phyloP scores from a whole-genome alignment of 176 grass and related monocot species.

The Aegilops sharonensis region DNA sequence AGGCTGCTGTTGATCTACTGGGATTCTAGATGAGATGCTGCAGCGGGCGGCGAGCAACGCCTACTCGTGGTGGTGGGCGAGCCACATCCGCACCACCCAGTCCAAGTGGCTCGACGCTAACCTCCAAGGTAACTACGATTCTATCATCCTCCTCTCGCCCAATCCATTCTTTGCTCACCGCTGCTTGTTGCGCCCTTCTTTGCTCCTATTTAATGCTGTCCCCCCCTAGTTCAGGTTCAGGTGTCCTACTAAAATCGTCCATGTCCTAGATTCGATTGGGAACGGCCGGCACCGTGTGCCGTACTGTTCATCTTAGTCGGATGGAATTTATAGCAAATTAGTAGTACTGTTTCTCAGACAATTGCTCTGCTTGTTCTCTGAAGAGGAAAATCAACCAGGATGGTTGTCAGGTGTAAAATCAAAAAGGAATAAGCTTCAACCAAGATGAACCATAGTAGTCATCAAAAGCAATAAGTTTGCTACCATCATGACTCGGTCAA shows the following conservation, averaged over 20 bases:
- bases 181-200: background rate
- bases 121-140: constrained; percentile 43
- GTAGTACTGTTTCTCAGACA: too few relatives aligned
- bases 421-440: background rate
- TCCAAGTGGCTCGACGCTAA: constrained; percentile 84
- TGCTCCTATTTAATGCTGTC: background rate
- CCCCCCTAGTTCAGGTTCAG: background rate
- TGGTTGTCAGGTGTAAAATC: background rate
- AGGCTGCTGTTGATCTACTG: background rate
- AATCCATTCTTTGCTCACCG: background rate
- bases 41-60: constrained; percentile 81
- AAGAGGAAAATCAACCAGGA: background rate
- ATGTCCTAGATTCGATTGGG: background rate
- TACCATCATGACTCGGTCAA: background rate
- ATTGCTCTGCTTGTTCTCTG: too few relatives aligned
- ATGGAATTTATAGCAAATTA: too few relatives aligned
- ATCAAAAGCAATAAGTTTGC: background rate
- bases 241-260: background rate
- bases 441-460: background rate
- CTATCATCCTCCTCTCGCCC: too few relatives aligned
- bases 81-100: constrained; percentile 75
- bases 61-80: constrained; percentile 92
- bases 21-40: constrained; percentile 45
- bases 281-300: too few relatives aligned
- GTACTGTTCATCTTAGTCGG: too few relatives aligned